phyloP scores from a whole-genome alignment of 208 protist species.

The Trypanosomatidae sp. region DNA sequence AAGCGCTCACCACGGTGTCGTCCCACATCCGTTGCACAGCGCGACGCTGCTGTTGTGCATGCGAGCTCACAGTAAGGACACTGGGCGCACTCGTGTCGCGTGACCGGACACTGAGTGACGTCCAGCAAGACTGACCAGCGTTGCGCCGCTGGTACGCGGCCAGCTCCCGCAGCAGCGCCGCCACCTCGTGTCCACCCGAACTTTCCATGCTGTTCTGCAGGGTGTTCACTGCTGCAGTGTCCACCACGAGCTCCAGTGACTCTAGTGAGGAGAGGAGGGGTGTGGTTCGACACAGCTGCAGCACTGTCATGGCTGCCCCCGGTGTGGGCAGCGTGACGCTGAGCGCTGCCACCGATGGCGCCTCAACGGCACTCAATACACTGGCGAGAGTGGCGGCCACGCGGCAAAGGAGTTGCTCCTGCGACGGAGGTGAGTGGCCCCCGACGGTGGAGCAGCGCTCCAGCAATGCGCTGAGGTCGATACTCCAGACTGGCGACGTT shows the following conservation, averaged over 20 bases:
- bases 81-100: slow-evolving; percentile 4
- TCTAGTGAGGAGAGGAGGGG: slow-evolving; percentile 25
- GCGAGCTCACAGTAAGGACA: not conserved
- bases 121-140: slow-evolving; percentile 2
- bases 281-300: slow-evolving; percentile 2
- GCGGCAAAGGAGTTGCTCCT: slow-evolving; percentile 18
- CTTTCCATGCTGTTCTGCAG: slow-evolving; percentile 8
- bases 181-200: slow-evolving; percentile 6
- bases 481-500: slow-evolving; percentile 29
- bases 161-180: slow-evolving; percentile 20
- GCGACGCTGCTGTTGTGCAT: slow-evolving; percentile 2
- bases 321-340: slow-evolving; percentile 17
- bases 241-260: slow-evolving; percentile 30
- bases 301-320: slow-evolving; percentile 11
- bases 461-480: slow-evolving; percentile 39
- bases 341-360: slow-evolving; percentile 17
- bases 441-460: slow-evolving; percentile 9
- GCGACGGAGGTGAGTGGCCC: slow-evolving; percentile 4
- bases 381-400: slow-evolving; percentile 16
- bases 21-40: slow-evolving; percentile 27
- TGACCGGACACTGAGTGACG: not conserved
- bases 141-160: slow-evolving; percentile 4
- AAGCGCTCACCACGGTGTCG: slow-evolving; percentile 22
- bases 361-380: not conserved
- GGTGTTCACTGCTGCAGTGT: slow-evolving; percentile 12